phyloP scores from a whole-genome alignment of 768 basidiomycete genomes.

The Mrakia frigida region DNA sequence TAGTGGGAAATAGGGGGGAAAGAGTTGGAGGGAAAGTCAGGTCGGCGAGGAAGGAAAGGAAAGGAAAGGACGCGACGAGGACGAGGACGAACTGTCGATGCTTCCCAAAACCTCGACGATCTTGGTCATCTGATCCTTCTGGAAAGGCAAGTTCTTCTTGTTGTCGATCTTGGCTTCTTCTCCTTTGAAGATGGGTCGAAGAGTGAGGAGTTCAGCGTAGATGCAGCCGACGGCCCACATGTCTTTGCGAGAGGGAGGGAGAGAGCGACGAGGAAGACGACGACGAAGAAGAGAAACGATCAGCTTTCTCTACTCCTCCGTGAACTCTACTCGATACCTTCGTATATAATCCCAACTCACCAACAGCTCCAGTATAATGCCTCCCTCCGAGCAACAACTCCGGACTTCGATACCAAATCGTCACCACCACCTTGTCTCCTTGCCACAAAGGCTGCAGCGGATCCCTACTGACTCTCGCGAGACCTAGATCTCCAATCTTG shows the following conservation, averaged over 20 bases:
- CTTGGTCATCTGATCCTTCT: constrained; percentile 86
- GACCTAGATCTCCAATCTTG: constrained; percentile 96
- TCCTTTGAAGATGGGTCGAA: constrained; percentile 96
- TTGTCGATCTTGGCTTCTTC: constrained; percentile 93
- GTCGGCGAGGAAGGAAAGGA: constrained; percentile 4
- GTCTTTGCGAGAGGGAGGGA: constrained; percentile 48
- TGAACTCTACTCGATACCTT: too few relatives aligned
- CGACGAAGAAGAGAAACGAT: neutral
- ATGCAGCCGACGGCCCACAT: constrained; percentile 99
- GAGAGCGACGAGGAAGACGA: neutral
- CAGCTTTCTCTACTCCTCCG: too few relatives aligned
- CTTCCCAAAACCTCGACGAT: constrained; percentile 95
- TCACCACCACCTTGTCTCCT: constrained; percentile 97
- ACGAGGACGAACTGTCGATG: constrained; percentile 60
- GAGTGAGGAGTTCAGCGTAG: constrained; percentile 85
- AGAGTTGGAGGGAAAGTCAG: neutral
- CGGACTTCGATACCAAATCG: constrained; percentile 98
- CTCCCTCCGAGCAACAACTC: constrained; percentile 93
- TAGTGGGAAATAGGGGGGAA: neutral
- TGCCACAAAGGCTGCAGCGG: constrained; percentile 86
- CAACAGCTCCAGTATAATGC: constrained; percentile 91
- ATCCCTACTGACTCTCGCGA: constrained; percentile 83
- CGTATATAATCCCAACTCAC: constrained; percentile 34
- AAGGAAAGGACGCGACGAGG: constrained; percentile 15
- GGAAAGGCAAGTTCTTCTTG: constrained; percentile 98